phyloP scores from a whole-genome alignment of 163 green algal genomes.

The Scenedesmus sp. region DNA sequence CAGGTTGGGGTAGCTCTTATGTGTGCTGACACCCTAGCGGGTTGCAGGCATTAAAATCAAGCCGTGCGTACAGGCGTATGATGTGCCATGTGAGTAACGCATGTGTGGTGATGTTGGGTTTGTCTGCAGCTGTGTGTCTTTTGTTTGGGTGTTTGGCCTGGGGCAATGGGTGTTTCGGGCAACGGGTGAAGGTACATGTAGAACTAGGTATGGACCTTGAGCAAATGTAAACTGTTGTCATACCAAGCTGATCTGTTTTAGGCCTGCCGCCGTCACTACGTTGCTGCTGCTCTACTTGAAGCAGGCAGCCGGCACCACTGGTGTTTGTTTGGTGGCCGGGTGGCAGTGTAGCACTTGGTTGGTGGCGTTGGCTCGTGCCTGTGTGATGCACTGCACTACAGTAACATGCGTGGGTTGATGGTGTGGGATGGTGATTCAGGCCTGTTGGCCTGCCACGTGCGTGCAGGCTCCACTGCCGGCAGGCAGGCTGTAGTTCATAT shows the following conservation, averaged over 20 bases:
- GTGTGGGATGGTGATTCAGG: no score
- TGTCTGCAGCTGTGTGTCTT: no score
- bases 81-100: no score
- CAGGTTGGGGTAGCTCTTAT: not conserved
- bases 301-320: not conserved
- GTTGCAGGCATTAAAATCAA: not conserved
- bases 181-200: no score
- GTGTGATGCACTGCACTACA: not conserved
- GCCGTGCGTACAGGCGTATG: no score
- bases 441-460: not conserved
- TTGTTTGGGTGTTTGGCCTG: no score
- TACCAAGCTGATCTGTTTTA: not conserved
- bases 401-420: not conserved
- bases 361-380: not conserved
- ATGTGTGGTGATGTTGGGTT: no score
- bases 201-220: no score
- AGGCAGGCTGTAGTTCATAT: not conserved
- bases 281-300: not conserved
- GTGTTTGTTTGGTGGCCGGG: not conserved
- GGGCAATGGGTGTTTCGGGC: no score
- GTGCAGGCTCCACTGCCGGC: not conserved
- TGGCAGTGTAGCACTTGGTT: not conserved
- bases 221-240: not conserved
- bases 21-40: not conserved
- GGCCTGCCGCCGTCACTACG: not conserved